These are phyloP conservation scores for Chaetomium olivaceum DNA, from an alignment of 2,329 filamentous ascomycete species.

Conservation along the genomic window DNA sequence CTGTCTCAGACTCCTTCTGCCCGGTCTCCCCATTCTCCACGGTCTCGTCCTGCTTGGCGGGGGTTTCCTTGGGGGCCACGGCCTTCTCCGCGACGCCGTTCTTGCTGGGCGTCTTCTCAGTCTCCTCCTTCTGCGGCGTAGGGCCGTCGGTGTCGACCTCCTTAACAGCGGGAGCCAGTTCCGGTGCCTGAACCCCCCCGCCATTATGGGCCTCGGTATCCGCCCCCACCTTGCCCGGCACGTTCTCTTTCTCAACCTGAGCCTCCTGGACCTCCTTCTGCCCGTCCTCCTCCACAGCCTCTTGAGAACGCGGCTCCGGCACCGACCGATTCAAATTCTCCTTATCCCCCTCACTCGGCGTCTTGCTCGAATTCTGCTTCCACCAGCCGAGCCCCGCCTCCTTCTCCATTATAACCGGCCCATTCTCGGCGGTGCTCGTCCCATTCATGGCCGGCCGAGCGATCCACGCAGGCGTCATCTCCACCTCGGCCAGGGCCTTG, in stretches of 20 bases:
- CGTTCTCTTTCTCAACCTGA: not conserved
- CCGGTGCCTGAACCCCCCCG: not conserved
- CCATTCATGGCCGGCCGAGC: slow-evolving; percentile 34
- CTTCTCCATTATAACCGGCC: not conserved
- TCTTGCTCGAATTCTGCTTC: slow-evolving; percentile 32
- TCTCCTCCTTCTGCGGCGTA: not conserved
- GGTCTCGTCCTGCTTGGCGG: not conserved
- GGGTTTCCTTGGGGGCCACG: not conserved
- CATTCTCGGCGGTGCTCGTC: not conserved
- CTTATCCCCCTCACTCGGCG: slow-evolving; percentile 47
- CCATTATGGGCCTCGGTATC: not conserved
- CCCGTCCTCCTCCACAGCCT: not conserved
- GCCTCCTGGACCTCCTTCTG: not conserved
- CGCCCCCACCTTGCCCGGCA: not conserved
- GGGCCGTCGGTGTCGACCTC: not conserved
- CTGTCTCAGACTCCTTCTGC: not conserved
- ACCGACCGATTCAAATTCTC: slow-evolving; percentile 42
- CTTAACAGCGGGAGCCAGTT: not conserved
- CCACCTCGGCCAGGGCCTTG: slow-evolving; percentile 56
- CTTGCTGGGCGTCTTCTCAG: not conserved
- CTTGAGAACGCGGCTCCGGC: not conserved
- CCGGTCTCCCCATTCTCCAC: not conserved
- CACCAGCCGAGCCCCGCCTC: slow-evolving; percentile 24
- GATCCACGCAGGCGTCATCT: slow-evolving; percentile 41
- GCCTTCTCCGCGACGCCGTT: not conserved